phyloP scores from a whole-genome alignment of 1,139 yeast genomes.

The Waltiozyma sp. region DNA sequence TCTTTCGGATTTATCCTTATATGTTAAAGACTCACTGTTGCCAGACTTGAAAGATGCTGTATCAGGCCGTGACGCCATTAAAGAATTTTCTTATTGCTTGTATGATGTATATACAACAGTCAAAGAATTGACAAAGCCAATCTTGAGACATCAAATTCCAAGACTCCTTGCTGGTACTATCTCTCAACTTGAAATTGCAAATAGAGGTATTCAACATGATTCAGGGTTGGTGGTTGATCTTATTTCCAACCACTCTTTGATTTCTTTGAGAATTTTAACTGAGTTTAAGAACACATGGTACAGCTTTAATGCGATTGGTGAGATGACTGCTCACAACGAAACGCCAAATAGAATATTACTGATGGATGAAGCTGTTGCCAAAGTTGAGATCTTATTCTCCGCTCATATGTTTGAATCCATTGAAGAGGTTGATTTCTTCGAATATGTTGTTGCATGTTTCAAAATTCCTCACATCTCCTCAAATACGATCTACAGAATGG shows the following conservation, averaged over 20 bases:
- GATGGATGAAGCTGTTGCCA: constrained; percentile 23
- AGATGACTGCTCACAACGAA: not conserved
- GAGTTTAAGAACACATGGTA: constrained; percentile 29
- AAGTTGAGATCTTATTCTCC: constrained; percentile 25
- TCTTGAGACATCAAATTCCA: constrained; percentile 13
- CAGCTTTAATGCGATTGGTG: not conserved
- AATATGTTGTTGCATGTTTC: constrained; percentile 34
- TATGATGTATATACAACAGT: constrained; percentile 4
- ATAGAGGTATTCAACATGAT: constrained; percentile 42
- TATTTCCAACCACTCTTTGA: constrained; percentile 46
- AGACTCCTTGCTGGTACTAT: constrained; percentile 42
- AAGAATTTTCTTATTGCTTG: constrained; percentile 5
- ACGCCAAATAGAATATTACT: not conserved
- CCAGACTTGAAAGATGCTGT: constrained; percentile 2
- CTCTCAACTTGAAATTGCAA: constrained; percentile 52
- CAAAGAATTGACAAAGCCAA: constrained; percentile 9
- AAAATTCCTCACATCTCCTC: constrained; percentile 27
- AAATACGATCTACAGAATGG: constrained; percentile 30
- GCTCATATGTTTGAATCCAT: constrained; percentile 17
- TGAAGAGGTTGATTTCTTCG: constrained; percentile 43
- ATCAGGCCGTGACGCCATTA: constrained; percentile 1
- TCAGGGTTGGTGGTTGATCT: constrained; percentile 39
- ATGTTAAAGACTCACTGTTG: constrained; percentile 3
- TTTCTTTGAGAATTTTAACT: constrained; percentile 43
- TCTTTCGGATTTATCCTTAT: constrained; percentile 2